phyloP scores from a whole-genome alignment of 2,329 filamentous ascomycete species.

The Talaromyces sp. region DNA sequence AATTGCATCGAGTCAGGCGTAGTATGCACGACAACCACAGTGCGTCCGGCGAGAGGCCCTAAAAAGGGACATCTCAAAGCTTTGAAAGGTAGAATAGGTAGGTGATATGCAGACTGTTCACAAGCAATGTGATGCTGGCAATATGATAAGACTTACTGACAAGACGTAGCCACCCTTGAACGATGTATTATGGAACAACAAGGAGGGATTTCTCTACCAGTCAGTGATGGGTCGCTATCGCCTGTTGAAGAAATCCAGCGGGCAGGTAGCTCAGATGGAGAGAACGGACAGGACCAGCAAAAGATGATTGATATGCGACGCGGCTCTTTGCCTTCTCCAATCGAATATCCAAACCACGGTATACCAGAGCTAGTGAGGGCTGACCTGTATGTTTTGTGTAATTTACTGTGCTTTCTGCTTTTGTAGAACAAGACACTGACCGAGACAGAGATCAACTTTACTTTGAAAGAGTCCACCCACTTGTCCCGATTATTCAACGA shows the following conservation, averaged over 20 bases:
- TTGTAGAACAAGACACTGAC: neutral
- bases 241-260: conserved; percentile 3
- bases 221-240: conserved; percentile 9
- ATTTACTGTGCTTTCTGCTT: neutral
- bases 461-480: conserved; percentile 85
- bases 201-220: conserved; percentile 15
- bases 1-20: conserved; percentile 60
- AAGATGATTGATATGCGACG: neutral
- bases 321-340: conserved; percentile 6
- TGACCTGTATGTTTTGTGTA: conserved; percentile 13
- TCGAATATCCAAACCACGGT: neutral
- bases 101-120: conserved; percentile 2
- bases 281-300: conserved; percentile 2
- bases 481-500: conserved; percentile 82
- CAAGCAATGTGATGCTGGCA: neutral
- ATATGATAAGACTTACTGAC: neutral
- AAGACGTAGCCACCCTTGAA: conserved; percentile 20
- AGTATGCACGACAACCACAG: conserved; percentile 23
- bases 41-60: conserved; percentile 61
- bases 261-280: conserved; percentile 6
- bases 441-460: conserved; percentile 68
- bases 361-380: conserved; percentile 13
- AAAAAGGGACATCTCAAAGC: conserved; percentile 87
- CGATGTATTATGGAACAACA: conserved; percentile 24
- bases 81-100: conserved; percentile 25